Conservation (phyloP, 164 flowering plant species). For the Cinnamomum micranthum region DNA sequence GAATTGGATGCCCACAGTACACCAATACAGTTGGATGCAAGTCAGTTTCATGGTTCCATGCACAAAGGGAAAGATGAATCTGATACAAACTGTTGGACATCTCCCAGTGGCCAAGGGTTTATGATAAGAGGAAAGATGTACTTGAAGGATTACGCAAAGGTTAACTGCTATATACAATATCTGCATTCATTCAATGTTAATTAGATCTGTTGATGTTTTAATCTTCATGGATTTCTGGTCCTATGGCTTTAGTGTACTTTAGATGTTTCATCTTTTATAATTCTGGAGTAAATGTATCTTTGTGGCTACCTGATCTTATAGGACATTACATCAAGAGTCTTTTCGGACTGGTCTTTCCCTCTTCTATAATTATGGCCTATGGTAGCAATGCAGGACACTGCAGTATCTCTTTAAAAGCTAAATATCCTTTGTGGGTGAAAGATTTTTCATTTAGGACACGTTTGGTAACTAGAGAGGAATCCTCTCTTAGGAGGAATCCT, state of each 20-base stretch:
- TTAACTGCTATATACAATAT: slow-evolving; percentile 15
- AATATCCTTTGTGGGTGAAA: neutral
- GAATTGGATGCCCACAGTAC: slow-evolving; percentile 47
- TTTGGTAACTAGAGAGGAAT: too few relatives aligned
- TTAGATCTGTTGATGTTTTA: neutral
- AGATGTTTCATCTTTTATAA: too few relatives aligned
- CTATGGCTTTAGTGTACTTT: neutral
- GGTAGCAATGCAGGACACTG: neutral
- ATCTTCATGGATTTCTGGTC: neutral
- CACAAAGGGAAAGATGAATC: slow-evolving; percentile 54
- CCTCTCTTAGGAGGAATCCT: too few relatives aligned
- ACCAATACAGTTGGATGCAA: slow-evolving; percentile 45
- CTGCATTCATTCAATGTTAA: neutral
- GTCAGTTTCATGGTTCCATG: slow-evolving; percentile 56
- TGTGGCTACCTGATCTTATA: too few relatives aligned
- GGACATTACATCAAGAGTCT: too few relatives aligned
- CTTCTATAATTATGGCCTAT: neutral
- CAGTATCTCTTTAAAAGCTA: neutral
- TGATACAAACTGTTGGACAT: slow-evolving; percentile 78
- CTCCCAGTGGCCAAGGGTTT: slow-evolving; percentile 75
- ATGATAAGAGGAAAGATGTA: slow-evolving; percentile 89
- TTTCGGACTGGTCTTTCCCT: neutral
- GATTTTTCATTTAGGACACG: neutral
- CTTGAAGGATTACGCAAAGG: slow-evolving; percentile 76
- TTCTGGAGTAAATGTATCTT: too few relatives aligned